Percentiles rank a stretch among this genome's conserved stretches.
Evolutionary conservation across 2,329 filamentous ascomycete species (phyloP).

Genomic region (Aphanoascus verrucosus): DNA sequence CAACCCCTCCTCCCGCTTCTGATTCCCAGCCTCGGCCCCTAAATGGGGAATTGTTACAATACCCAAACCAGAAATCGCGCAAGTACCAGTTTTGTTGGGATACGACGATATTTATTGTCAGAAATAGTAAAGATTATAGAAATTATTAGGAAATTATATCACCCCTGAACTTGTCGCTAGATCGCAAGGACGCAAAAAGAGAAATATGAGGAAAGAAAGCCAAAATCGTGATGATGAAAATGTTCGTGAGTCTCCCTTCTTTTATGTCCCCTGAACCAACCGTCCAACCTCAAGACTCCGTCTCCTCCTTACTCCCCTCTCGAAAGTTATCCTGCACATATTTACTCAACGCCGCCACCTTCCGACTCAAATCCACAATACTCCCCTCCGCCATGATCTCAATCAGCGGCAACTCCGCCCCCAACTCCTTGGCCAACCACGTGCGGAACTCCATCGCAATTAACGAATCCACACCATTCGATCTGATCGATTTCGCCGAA

Average conservation of each 20-base stretch:
- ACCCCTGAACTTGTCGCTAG: too few species aligned
- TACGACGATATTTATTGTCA: background rate
- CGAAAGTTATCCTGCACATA: constrained; percentile 14
- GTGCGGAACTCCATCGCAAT: constrained; percentile 17
- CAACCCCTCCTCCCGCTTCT: background rate
- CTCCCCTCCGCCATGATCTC: constrained; percentile 12
- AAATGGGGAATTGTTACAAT: too few species aligned
- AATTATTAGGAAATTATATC: background rate
- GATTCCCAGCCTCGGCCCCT: background rate
- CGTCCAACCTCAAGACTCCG: background rate
- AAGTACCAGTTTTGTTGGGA: background rate
- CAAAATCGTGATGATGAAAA: background rate
- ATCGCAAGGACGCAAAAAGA: background rate
- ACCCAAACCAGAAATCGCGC: too few species aligned
- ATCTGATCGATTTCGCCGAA: constrained; percentile 11
- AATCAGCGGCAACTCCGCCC: constrained; percentile 15
- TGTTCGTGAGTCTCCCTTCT: background rate
- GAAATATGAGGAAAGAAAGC: background rate
- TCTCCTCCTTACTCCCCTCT: background rate
- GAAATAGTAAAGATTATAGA: background rate
- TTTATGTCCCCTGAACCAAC: background rate
- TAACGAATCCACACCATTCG: constrained; percentile 16
- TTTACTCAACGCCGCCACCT: constrained; percentile 17
- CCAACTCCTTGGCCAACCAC: constrained; percentile 16
- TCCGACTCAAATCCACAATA: constrained; percentile 11